Evolutionary conservation across 2,329 filamentous ascomycete species (phyloP).

Genomic region (Pestalotiopsis sp.): DNA sequence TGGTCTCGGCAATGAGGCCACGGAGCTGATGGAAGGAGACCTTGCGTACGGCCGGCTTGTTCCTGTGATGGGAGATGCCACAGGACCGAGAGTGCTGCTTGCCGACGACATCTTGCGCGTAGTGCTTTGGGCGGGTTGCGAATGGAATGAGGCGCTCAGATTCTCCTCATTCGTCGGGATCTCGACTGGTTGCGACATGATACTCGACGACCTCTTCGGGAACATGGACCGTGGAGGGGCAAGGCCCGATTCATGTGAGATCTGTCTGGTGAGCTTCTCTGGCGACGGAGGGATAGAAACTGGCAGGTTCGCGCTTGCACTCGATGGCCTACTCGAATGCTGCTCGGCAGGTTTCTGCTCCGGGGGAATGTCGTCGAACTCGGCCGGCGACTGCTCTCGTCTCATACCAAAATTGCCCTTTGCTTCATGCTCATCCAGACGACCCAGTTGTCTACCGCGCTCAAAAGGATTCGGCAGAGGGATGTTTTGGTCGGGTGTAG

Average conservation of each 20-base stretch:
- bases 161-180: slow-evolving; percentile 71
- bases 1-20: slow-evolving; percentile 75
- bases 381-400: slow-evolving; percentile 60
- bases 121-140: slow-evolving; percentile 51
- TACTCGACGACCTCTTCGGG: slow-evolving; percentile 59
- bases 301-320: slow-evolving; percentile 27
- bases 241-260: slow-evolving; percentile 54
- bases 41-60: slow-evolving; percentile 57
- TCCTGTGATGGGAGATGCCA: slow-evolving; percentile 60
- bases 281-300: slow-evolving; percentile 42
- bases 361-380: slow-evolving; percentile 43
- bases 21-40: slow-evolving; percentile 84
- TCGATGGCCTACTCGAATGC: slow-evolving; percentile 39
- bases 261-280: slow-evolving; percentile 44
- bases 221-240: slow-evolving; percentile 54
- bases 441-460: slow-evolving; percentile 43
- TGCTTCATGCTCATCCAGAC: slow-evolving; percentile 38
- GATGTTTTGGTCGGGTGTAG: slow-evolving; percentile 50
- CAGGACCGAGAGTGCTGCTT: slow-evolving; percentile 53
- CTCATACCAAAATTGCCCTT: slow-evolving; percentile 54
- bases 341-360: slow-evolving; percentile 29
- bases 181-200: slow-evolving; percentile 64
- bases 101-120: slow-evolving; percentile 76
- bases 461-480: slow-evolving; percentile 49
- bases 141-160: slow-evolving; percentile 57